Conservation (phyloP, 208 protist genomes). For the Leishmania major region DNA sequence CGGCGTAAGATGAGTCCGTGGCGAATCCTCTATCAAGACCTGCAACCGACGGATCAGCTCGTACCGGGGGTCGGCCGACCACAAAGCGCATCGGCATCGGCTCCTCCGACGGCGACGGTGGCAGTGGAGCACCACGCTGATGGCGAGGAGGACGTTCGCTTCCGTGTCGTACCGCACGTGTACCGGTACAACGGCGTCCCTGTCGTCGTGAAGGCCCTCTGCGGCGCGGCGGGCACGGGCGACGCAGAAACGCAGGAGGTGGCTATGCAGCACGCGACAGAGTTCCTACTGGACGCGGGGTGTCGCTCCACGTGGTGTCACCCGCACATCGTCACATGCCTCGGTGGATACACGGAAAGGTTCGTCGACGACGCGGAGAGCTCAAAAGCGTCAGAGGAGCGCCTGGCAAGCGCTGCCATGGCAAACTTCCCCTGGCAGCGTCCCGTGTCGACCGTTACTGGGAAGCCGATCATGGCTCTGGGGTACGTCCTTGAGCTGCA, state of each 20-base stretch:
- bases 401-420: neutral
- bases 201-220: constrained; percentile 29
- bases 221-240: neutral
- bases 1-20: constrained; percentile 47
- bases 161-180: constrained; percentile 24
- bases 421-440: constrained; percentile 15
- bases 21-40: constrained; percentile 48
- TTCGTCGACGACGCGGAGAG: constrained; percentile 17
- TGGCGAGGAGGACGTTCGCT: neutral
- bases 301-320: constrained; percentile 64
- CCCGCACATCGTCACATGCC: constrained; percentile 55
- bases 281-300: constrained; percentile 69
- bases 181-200: constrained; percentile 21
- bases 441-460: neutral
- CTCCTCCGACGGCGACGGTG: neutral
- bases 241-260: constrained; percentile 12
- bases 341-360: constrained; percentile 71
- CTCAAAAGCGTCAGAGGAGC: neutral
- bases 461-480: constrained; percentile 36
- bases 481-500: constrained; percentile 43
- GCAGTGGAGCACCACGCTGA: neutral
- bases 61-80: neutral
- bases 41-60: constrained; percentile 18
- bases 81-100: neutral
- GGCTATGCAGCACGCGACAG: constrained; percentile 25